phyloP scores from a whole-genome alignment of 805 yeast genomes.

The Ogataea wickerhamii region DNA sequence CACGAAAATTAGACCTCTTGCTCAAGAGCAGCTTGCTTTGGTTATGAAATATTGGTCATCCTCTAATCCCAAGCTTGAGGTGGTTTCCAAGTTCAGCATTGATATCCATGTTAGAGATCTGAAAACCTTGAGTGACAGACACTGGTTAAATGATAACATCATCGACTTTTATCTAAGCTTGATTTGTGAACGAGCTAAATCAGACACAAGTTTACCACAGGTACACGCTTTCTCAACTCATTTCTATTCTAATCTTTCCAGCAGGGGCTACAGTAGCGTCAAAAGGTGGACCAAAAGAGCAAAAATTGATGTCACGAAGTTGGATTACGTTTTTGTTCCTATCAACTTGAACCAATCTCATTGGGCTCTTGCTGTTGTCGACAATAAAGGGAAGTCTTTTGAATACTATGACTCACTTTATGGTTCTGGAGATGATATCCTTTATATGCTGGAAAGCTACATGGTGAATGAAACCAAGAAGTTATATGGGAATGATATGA shows the following conservation, averaged over 20 bases:
- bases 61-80: conserved; percentile 20
- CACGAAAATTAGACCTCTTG: conserved; percentile 31
- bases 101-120: conserved; percentile 68
- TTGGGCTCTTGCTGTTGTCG: conserved; percentile 86
- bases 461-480: conserved; percentile 65
- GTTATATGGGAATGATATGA: conserved; percentile 36
- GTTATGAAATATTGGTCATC: conserved; percentile 36
- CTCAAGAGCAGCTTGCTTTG: conserved; percentile 27
- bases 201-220: conserved; percentile 26
- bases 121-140: conserved; percentile 60
- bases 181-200: conserved; percentile 40
- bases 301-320: conserved; percentile 57
- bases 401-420: conserved; percentile 75
- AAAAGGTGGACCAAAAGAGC: conserved; percentile 80
- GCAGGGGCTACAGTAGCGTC: conserved; percentile 78
- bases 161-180: conserved; percentile 76
- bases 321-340: conserved; percentile 74
- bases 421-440: conserved; percentile 41
- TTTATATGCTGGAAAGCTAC: conserved; percentile 54
- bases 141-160: conserved; percentile 89
- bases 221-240: conserved; percentile 82
- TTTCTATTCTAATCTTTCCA: conserved; percentile 69
- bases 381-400: conserved; percentile 56
- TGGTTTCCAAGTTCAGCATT: conserved; percentile 42
- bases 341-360: conserved; percentile 81